phyloP scores from a whole-genome alignment of 129 eudicot species.

The Helianthus tuberosus region DNA sequence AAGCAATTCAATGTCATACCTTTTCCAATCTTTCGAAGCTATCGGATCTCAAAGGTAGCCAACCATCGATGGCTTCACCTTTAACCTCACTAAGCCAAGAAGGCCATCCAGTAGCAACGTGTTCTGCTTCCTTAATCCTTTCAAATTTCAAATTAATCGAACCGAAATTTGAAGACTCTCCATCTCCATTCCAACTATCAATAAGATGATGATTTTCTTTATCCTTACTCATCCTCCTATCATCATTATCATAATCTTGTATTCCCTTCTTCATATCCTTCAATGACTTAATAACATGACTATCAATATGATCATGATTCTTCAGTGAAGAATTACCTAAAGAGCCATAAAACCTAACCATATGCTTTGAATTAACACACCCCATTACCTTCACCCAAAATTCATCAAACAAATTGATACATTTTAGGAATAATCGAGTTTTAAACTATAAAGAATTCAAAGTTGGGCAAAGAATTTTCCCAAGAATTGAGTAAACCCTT shows the following conservation, averaged over 20 bases:
- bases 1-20: constrained; percentile 34
- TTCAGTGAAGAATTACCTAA: constrained; percentile 27
- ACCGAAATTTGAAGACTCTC: neutral
- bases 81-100: constrained; percentile 78
- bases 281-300: constrained; percentile 11
- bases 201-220: constrained; percentile 16
- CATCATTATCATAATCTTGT: neutral
- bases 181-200: neutral
- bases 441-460: neutral
- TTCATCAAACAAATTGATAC: constrained; percentile 9
- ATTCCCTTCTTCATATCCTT: constrained; percentile 37
- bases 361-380: constrained; percentile 69
- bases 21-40: constrained; percentile 65
- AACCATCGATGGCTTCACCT: constrained; percentile 73
- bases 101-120: constrained; percentile 82
- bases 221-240: constrained; percentile 24
- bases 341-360: constrained; percentile 21
- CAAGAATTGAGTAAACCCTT: neutral
- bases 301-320: constrained; percentile 7
- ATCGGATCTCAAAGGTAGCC: constrained; percentile 70
- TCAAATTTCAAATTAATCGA: constrained; percentile 49
- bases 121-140: constrained; percentile 52
- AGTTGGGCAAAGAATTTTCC: too few species aligned
- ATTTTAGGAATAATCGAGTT: neutral
- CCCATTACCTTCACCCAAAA: constrained; percentile 50